Evolutionary conservation across 2,329 filamentous ascomycete species (phyloP).

Genomic region (Fusarium stilboides): DNA sequence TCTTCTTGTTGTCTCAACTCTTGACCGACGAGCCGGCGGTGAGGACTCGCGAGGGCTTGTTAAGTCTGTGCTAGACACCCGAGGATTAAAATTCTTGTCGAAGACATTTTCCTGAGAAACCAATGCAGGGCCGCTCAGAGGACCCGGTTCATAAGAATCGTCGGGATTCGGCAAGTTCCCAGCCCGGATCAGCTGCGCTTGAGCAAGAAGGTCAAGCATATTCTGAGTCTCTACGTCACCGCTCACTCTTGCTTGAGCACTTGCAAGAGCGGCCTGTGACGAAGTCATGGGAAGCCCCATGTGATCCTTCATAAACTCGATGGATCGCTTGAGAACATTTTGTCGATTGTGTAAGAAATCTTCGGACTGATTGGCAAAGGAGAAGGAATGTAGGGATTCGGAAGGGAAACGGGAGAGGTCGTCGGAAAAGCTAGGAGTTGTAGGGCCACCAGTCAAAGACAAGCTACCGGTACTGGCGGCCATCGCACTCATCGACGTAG

Average conservation of each 20-base stretch:
- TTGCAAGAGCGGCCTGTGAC: conserved; percentile 81
- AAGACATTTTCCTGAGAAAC: conserved; percentile 85
- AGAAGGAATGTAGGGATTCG: conserved; percentile 98
- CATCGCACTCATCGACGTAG: conserved; percentile 79
- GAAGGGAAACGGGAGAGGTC: conserved; percentile 94
- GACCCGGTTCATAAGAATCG: conserved; percentile 62
- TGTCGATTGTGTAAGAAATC: conserved; percentile 93
- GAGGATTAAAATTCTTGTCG: conserved; percentile 81
- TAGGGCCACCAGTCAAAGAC: conserved; percentile 72
- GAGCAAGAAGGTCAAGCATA: conserved; percentile 89
- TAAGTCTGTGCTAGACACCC: conserved; percentile 66
- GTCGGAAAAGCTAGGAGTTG: conserved; percentile 85
- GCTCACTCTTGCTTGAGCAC: conserved; percentile 84
- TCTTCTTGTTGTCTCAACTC: conserved; percentile 33
- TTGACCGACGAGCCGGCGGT: conserved; percentile 48
- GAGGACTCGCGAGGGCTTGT: conserved; percentile 56
- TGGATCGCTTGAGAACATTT: conserved; percentile 91
- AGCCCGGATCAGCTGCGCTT: conserved; percentile 82
- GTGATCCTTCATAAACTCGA: conserved; percentile 97
- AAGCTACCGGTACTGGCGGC: conserved; percentile 70
- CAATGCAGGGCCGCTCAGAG: conserved; percentile 85
- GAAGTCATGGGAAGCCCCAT: conserved; percentile 80
- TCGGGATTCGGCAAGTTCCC: conserved; percentile 71
- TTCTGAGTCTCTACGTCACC: conserved; percentile 90
- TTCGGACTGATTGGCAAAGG: conserved; percentile 95